phyloP scores from a whole-genome alignment of 202 grass and related monocot species.

The Setaria italica region DNA sequence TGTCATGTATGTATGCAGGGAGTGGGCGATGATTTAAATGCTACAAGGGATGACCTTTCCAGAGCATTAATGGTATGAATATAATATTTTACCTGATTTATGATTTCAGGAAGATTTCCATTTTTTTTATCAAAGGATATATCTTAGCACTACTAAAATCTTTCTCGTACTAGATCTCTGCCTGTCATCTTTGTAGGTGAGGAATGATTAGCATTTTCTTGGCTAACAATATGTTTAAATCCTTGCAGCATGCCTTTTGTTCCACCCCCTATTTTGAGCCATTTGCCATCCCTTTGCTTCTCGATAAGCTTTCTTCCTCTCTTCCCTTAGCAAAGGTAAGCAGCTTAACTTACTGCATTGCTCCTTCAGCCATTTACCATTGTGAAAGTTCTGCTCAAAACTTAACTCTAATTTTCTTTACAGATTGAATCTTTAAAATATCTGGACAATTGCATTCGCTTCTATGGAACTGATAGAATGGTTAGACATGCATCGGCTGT shows the following conservation, averaged over 20 bases:
- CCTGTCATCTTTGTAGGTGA: slow-evolving; percentile 35
- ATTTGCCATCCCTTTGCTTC: slow-evolving; percentile 84
- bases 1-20: slow-evolving; percentile 52
- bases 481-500: slow-evolving; percentile 65
- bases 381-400: slow-evolving; percentile 28
- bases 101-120: slow-evolving; percentile 26
- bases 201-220: slow-evolving; percentile 39
- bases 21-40: slow-evolving; percentile 60
- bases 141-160: neutral
- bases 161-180: slow-evolving; percentile 19
- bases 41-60: slow-evolving; percentile 81
- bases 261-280: slow-evolving; percentile 77
- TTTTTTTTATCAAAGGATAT: slow-evolving; percentile 28
- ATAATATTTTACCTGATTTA: slow-evolving; percentile 40
- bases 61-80: slow-evolving; percentile 79
- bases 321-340: slow-evolving; percentile 95
- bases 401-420: slow-evolving; percentile 46
- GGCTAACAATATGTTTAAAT: slow-evolving; percentile 53
- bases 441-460: slow-evolving; percentile 79
- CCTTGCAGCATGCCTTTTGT: slow-evolving; percentile 83
- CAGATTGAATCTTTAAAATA: slow-evolving; percentile 99
- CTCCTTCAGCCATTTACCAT: slow-evolving; percentile 11
- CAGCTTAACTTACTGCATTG: neutral
- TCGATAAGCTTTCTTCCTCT: slow-evolving; percentile 91
- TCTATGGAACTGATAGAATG: slow-evolving; percentile 89